A percentile compares a stretch with the other conserved stretches of the same genome.
These are phyloP conservation scores for Skeletonema marinoi DNA, from an alignment of 108 stramenopile species.

Conservation along the genomic window DNA sequence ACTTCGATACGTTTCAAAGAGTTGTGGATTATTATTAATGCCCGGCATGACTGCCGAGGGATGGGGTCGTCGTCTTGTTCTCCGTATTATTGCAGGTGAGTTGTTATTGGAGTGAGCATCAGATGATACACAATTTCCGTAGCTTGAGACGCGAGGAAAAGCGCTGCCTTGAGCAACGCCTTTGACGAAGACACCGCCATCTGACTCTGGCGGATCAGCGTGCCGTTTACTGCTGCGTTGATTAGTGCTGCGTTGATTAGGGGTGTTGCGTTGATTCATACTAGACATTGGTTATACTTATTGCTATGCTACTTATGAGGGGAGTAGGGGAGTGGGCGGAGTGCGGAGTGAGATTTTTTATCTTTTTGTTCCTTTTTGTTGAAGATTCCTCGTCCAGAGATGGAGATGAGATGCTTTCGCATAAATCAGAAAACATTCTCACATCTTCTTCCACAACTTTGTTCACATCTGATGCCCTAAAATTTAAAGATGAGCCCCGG, in stretches of 20 bases:
- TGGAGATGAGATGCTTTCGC: too few species aligned
- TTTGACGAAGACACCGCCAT: background rate
- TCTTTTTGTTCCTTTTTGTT: too few species aligned
- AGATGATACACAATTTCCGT: background rate
- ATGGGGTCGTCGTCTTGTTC: constrained; percentile 23
- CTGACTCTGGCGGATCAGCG: background rate
- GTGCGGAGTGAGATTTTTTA: too few species aligned
- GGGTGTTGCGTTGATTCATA: too few species aligned
- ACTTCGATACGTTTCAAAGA: background rate
- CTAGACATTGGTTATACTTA: too few species aligned
- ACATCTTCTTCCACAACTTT: too few species aligned
- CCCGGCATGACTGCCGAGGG: background rate
- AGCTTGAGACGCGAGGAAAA: background rate
- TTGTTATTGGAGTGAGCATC: background rate
- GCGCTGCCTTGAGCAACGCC: background rate
- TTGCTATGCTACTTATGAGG: too few species aligned
- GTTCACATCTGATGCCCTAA: too few species aligned
- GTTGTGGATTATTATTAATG: background rate
- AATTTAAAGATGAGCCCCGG: too few species aligned
- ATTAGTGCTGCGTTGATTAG: background rate
- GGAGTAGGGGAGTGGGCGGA: too few species aligned
- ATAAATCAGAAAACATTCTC: too few species aligned
- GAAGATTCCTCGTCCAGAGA: too few species aligned
- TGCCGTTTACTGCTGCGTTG: background rate
- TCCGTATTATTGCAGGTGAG: background rate